These are phyloP conservation scores for Scytalidium lignicola DNA, from an alignment of 2,329 filamentous ascomycete species.

Conservation along the genomic window DNA sequence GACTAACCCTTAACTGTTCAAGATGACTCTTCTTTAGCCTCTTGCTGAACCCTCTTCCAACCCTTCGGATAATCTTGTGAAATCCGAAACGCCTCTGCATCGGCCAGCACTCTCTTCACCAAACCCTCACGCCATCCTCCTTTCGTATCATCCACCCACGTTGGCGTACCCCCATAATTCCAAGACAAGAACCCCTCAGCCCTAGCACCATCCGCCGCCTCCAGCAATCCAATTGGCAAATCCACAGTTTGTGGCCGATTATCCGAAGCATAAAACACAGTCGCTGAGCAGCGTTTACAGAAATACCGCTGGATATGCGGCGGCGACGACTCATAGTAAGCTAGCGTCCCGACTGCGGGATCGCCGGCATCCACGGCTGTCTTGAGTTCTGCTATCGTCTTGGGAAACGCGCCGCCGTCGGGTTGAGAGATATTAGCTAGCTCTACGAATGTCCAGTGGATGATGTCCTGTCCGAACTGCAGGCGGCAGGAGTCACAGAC, in stretches of 20 bases:
- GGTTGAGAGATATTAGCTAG: conserved; percentile 35
- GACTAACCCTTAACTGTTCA: no score
- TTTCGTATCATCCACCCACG: conserved; percentile 29
- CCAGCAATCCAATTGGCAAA: conserved; percentile 55
- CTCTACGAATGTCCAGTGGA: conserved; percentile 40
- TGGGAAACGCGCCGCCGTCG: conserved; percentile 24
- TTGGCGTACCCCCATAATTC: conserved; percentile 33
- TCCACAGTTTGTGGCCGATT: conserved; percentile 50
- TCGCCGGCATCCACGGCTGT: conserved; percentile 31
- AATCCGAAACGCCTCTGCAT: conserved; percentile 32
- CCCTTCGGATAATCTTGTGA: conserved; percentile 28
- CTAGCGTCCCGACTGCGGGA: conserved; percentile 37
- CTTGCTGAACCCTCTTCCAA: conserved; percentile 23
- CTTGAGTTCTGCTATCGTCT: conserved; percentile 28
- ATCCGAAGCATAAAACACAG: conserved; percentile 53
- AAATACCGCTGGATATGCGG: conserved; percentile 52
- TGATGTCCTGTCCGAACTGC: conserved; percentile 36
- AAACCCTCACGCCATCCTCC: conserved; percentile 37
- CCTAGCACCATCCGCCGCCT: conserved; percentile 41
- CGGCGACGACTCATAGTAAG: conserved; percentile 46
- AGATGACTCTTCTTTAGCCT: conserved; percentile 2
- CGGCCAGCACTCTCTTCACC: conserved; percentile 26
- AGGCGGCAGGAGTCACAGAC: conserved; percentile 43
- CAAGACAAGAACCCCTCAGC: conserved; percentile 56
- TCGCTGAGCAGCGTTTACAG: conserved; percentile 55